Evolutionary conservation across 106 monocot species (phyloP).

Genomic region (Hemerocallis citrina): DNA sequence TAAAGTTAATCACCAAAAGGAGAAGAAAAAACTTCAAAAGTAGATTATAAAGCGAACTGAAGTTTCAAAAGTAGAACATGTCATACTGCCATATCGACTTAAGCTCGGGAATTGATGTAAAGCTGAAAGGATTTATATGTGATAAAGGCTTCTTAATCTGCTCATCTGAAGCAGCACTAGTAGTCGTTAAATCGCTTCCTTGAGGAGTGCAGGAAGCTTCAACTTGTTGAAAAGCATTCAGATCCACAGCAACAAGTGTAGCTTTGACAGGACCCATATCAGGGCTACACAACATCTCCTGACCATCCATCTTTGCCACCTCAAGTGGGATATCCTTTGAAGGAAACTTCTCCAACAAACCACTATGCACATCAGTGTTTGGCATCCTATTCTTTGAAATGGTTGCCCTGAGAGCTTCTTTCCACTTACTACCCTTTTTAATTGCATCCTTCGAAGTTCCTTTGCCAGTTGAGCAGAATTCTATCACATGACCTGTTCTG

Average conservation of each 20-base stretch:
- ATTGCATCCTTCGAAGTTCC: constrained; percentile 25
- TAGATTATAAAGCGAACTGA: neutral
- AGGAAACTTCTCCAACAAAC: constrained; percentile 6
- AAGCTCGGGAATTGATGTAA: neutral
- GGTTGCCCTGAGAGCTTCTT: constrained; percentile 1
- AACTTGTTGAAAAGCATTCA: neutral
- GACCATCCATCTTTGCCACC: constrained; percentile 5
- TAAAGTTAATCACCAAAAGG: constrained; percentile 52
- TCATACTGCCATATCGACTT: constrained; percentile 68
- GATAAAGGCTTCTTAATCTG: constrained; percentile 4
- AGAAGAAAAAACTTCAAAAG: neutral
- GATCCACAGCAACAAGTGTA: constrained; percentile 5
- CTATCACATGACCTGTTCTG: neutral
- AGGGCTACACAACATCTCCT: constrained; percentile 8
- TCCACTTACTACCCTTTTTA: constrained; percentile 26
- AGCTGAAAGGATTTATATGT: constrained; percentile 5
- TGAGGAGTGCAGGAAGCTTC: neutral
- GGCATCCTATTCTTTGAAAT: neutral
- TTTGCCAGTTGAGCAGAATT: constrained; percentile 42
- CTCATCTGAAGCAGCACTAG: constrained; percentile 7
- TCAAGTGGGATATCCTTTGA: constrained; percentile 4
- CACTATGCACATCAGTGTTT: neutral
- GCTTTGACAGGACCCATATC: constrained; percentile 7
- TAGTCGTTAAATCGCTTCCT: neutral
- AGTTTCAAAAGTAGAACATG: constrained; percentile 10